Evolutionary conservation across 371 early-diverging fungal genomes (phyloP), one percentile per base, ranked within the genome.

Genomic region (Fennellomyces sp.): DNA sequence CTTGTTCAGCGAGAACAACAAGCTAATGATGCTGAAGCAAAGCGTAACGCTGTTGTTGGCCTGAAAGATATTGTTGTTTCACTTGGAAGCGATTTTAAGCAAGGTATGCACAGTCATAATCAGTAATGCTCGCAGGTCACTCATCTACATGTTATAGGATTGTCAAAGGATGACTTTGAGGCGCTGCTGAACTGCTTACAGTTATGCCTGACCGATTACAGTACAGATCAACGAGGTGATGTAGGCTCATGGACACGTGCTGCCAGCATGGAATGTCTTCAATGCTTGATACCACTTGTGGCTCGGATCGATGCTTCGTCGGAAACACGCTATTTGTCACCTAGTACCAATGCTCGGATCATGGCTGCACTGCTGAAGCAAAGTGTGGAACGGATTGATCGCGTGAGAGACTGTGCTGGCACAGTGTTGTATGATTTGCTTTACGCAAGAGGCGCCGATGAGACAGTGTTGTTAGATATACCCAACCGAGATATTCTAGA

Each of bases 221-320:
- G 88, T 38, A 84, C 85, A 1, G 96, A 97, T 61, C 87, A 88
- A 33, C 88, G 97, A 26, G 98, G 98, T 15, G 98, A 98, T 72
- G 92, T 98, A 13, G 98, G 98, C 0, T 95, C 96, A 0, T 94
- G 94, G 92, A 86, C 94, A 5, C 92, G 98, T 21, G 81, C 88
- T 60, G 87, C 90, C 7, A 73, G 83, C 31, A 88, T 94, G 83
- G 66, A 76, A 2, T 81, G 82, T 7, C 70, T 93, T 47, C 67
- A 70, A 10, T 52, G 61, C n/a, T 53, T 88, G 51, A 35, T 86
- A 2, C 81, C 80, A 1, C 47, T 72, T 6, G 64, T 87, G 17
- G 65, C 75, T 5, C 58, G 57, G 6, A 60, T 83, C 47, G 87
- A 83, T 36, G 50, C 31, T 23, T 11, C 23, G 2, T 25, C 35